Conservation (phyloP, 495 filamentous ascomycete genomes). For the Aspergillus affinis region DNA sequence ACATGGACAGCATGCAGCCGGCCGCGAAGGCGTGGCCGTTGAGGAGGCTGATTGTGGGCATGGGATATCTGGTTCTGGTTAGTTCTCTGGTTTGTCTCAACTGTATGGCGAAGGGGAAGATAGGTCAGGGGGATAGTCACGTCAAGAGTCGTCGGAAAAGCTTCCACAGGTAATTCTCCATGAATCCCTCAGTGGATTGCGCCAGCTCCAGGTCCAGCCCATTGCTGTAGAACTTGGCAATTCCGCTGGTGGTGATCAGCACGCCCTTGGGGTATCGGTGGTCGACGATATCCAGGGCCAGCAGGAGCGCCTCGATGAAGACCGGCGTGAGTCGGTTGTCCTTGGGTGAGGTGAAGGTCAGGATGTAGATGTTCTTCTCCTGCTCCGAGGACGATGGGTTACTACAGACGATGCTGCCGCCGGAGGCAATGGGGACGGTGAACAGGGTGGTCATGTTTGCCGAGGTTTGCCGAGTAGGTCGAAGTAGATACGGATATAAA, state of each 20-base stretch:
- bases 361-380: constrained; percentile 59
- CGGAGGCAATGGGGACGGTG: constrained; percentile 44
- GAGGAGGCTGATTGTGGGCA: constrained; percentile 76
- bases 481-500: not conserved
- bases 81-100: too few species aligned
- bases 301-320: constrained; percentile 63
- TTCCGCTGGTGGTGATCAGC: constrained; percentile 68
- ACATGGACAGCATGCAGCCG: constrained; percentile 78
- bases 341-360: constrained; percentile 67
- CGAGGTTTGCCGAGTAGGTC: not conserved
- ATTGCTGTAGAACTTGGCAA: constrained; percentile 80
- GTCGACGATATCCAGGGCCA: constrained; percentile 72
- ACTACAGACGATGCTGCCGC: constrained; percentile 57
- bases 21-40: constrained; percentile 84
- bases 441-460: constrained; percentile 38
- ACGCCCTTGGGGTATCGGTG: constrained; percentile 66
- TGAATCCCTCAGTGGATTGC: constrained; percentile 48
- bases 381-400: constrained; percentile 43
- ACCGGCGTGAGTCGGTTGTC: constrained; percentile 73
- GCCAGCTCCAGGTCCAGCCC: constrained; percentile 68
- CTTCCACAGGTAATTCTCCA: constrained; percentile 54
- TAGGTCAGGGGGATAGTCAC: constrained; percentile 27
- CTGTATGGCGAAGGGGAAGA: constrained; percentile 6
- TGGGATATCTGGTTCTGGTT: constrained; percentile 56
- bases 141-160: constrained; percentile 61